phyloP scores from a whole-genome alignment of 2,329 filamentous ascomycete genomes.

The Xylaria digitata region DNA sequence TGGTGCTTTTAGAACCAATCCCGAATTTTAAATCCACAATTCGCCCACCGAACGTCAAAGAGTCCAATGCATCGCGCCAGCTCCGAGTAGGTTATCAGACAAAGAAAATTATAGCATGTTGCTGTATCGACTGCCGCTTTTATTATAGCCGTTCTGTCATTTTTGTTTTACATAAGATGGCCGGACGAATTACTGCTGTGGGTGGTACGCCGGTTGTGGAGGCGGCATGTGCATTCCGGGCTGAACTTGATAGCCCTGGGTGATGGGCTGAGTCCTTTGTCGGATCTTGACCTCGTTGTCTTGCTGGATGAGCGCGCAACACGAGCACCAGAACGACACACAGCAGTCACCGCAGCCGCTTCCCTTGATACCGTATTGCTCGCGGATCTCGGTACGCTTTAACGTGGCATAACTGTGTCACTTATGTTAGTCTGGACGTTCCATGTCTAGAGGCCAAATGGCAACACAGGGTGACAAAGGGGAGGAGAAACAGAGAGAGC shows the following conservation, averaged over 20 bases:
- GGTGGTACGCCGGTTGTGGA: slow-evolving; percentile 39
- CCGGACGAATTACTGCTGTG: slow-evolving; percentile 12
- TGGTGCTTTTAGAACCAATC: too few relatives aligned
- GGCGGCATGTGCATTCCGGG: slow-evolving; percentile 49
- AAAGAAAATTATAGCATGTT: background rate
- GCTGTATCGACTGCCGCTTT: background rate
- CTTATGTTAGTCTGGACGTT: slow-evolving; percentile 6
- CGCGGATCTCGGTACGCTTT: slow-evolving; percentile 57
- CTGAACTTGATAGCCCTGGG: slow-evolving; percentile 50
- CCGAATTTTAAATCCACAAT: background rate
- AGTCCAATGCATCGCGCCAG: slow-evolving; percentile 6
- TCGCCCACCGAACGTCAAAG: slow-evolving; percentile 12
- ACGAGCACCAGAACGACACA: slow-evolving; percentile 57
- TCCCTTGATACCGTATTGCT: slow-evolving; percentile 58
- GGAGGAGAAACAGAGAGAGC: slow-evolving; percentile 24
- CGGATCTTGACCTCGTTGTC: slow-evolving; percentile 56
- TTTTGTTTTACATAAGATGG: background rate
- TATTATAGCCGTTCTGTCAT: background rate
- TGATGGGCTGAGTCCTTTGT: slow-evolving; percentile 39
- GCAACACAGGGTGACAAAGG: background rate
- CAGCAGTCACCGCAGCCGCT: slow-evolving; percentile 56
- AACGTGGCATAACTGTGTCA: slow-evolving; percentile 55
- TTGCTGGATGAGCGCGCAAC: slow-evolving; percentile 60
- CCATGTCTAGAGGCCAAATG: background rate
- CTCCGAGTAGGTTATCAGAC: background rate